phyloP scores from a whole-genome alignment of 805 yeast species.

The Candida broadrunensis region DNA sequence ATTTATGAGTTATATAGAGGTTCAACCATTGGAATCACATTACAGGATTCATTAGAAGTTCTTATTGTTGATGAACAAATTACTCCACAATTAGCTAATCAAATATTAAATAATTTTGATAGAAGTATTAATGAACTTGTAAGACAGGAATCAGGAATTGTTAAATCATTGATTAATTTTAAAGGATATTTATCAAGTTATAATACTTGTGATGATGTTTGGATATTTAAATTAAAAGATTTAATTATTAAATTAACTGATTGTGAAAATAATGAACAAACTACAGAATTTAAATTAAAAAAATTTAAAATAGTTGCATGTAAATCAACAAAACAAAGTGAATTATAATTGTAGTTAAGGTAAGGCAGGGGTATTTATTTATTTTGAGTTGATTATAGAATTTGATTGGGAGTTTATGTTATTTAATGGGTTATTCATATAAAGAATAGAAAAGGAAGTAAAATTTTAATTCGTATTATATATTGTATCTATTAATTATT shows the following conservation, averaged over 20 bases:
- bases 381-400: too few relatives aligned
- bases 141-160: constrained; percentile 53
- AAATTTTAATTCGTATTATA: too few relatives aligned
- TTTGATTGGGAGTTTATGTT: too few relatives aligned
- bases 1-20: constrained; percentile 83
- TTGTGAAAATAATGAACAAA: constrained; percentile 28
- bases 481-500: too few relatives aligned
- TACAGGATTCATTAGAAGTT: constrained; percentile 81
- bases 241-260: constrained; percentile 72
- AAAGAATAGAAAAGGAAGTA: too few relatives aligned
- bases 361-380: too few relatives aligned
- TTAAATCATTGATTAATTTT: constrained; percentile 77
- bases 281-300: constrained; percentile 68
- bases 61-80: constrained; percentile 76
- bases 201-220: constrained; percentile 96
- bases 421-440: too few relatives aligned
- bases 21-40: constrained; percentile 75
- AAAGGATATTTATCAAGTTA: constrained; percentile 91
- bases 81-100: constrained; percentile 94
- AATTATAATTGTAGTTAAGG: too few relatives aligned
- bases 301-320: constrained; percentile 96
- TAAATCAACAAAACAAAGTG: constrained; percentile 78
- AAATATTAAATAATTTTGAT: constrained; percentile 84
- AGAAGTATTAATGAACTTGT: constrained; percentile 80
- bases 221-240: constrained; percentile 95